A percentile compares a stretch with the other conserved stretches of the same genome.
Conservation (phyloP, 108 stramenopile species). For the Thalassiosira profunda region DNA sequence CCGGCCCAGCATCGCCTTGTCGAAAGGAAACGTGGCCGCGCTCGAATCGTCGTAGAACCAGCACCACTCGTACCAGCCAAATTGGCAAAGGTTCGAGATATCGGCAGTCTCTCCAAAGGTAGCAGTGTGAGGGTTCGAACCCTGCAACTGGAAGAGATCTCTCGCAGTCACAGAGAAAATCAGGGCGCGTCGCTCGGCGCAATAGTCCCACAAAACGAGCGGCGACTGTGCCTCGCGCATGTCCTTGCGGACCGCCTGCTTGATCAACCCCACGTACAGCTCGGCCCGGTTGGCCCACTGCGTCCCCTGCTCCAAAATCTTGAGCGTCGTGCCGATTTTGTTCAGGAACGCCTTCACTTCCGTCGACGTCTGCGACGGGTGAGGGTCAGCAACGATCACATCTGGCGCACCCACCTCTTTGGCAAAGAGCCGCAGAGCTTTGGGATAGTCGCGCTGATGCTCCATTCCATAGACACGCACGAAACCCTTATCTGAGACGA, state of each 20-base stretch:
- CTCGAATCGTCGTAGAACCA: constrained; percentile 21
- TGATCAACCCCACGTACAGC: constrained; percentile 44
- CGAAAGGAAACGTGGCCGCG: not conserved
- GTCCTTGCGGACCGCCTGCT: constrained; percentile 37
- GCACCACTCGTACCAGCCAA: constrained; percentile 56
- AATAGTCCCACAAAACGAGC: constrained; percentile 53
- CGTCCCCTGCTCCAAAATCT: constrained; percentile 23
- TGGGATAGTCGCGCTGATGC: constrained; percentile 4
- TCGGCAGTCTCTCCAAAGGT: constrained; percentile 33
- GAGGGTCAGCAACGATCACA: constrained; percentile 23
- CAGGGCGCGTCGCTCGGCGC: constrained; percentile 34
- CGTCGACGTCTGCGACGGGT: constrained; percentile 12
- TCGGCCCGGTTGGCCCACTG: constrained; percentile 47
- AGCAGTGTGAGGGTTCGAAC: constrained; percentile 32
- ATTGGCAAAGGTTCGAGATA: constrained; percentile 48
- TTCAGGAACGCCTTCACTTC: constrained; percentile 4
- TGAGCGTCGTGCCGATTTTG: constrained; percentile 37
- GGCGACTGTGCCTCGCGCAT: constrained; percentile 27
- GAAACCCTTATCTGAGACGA: constrained; percentile 38
- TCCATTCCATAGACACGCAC: constrained; percentile 23
- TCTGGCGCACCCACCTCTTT: constrained; percentile 48
- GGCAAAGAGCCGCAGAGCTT: constrained; percentile 33
- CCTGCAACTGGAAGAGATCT: constrained; percentile 36
- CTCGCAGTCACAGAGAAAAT: constrained; percentile 46
- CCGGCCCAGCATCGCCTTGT: constrained; percentile 14